These are phyloP conservation scores for Cyclostephanos invisitatus DNA, from an alignment of 108 stramenopile species.

Conservation along the genomic window DNA sequence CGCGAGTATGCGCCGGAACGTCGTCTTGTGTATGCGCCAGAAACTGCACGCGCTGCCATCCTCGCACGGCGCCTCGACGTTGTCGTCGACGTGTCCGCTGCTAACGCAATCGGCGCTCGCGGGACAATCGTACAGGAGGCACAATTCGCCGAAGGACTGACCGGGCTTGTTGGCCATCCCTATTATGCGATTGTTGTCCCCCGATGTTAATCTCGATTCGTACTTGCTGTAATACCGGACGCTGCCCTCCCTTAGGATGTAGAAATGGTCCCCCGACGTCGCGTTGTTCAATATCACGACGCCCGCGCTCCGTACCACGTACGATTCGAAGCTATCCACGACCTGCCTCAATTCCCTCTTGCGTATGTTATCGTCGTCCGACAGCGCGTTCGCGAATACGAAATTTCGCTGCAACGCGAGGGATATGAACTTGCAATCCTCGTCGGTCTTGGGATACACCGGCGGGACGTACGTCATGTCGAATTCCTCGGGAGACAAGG, in stretches of 20 bases:
- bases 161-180: slow-evolving; percentile 66
- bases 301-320: slow-evolving; percentile 33
- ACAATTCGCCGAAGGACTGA: slow-evolving; percentile 90
- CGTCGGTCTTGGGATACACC: slow-evolving; percentile 35
- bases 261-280: slow-evolving; percentile 89
- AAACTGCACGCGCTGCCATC: slow-evolving; percentile 39
- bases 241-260: slow-evolving; percentile 61
- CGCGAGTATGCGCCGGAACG: slow-evolving; percentile 81
- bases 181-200: slow-evolving; percentile 9
- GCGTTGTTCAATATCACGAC: slow-evolving; percentile 83
- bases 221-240: slow-evolving; percentile 37
- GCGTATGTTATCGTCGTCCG: slow-evolving; percentile 36
- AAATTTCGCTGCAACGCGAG: slow-evolving; percentile 40
- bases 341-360: slow-evolving; percentile 39
- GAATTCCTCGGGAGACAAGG: slow-evolving; percentile 16
- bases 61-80: slow-evolving; percentile 4
- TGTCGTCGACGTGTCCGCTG: slow-evolving; percentile 33
- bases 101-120: slow-evolving; percentile 88
- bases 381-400: slow-evolving; percentile 45
- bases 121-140: slow-evolving; percentile 92
- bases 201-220: slow-evolving; percentile 31
- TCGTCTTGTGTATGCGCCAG: slow-evolving; percentile 76
- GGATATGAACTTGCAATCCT: slow-evolving; percentile 33
- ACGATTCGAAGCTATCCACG: slow-evolving; percentile 35
- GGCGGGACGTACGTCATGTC: slow-evolving; percentile 41